phyloP scores from a whole-genome alignment of 805 yeast genomes.

The Wickerhamiella cacticola region DNA sequence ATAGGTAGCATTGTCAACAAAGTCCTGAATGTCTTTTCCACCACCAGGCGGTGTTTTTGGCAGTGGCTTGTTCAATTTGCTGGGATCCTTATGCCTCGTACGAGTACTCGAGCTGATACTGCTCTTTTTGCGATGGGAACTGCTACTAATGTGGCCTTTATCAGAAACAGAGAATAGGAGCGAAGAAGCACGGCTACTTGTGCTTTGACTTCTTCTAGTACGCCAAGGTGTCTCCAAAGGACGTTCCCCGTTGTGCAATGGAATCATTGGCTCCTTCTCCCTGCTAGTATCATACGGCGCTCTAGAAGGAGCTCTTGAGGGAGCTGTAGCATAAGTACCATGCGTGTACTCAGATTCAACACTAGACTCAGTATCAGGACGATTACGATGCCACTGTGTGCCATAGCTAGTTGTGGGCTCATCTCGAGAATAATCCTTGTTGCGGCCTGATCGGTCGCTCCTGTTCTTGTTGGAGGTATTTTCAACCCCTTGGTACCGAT shows the following conservation, averaged over 20 bases:
- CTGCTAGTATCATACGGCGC: neutral
- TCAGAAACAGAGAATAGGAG: conserved; percentile 6
- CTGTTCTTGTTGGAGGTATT: no score
- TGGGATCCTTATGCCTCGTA: conserved; percentile 2
- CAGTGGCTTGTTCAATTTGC: conserved; percentile 19
- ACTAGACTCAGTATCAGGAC: neutral
- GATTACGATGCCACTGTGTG: neutral
- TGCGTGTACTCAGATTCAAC: conserved; percentile 1
- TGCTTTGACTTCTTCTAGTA: conserved; percentile 5
- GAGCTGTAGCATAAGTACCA: conserved; percentile 8
- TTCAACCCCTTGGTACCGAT: neutral
- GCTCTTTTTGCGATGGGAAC: conserved; percentile 1
- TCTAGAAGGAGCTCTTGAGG: neutral
- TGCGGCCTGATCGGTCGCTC: no score
- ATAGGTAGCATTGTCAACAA: neutral
- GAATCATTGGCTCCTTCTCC: neutral
- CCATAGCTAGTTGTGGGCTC: neutral
- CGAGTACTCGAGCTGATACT: conserved; percentile 6
- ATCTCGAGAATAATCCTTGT: neutral
- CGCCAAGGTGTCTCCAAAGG: conserved; percentile 7
- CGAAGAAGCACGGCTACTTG: conserved; percentile 8
- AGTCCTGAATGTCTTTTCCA: neutral
- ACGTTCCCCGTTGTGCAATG: neutral
- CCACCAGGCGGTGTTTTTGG: conserved; percentile 17
- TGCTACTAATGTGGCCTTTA: neutral